phyloP scores from a whole-genome alignment of 805 yeast genomes.

The Pichia paraexigua region DNA sequence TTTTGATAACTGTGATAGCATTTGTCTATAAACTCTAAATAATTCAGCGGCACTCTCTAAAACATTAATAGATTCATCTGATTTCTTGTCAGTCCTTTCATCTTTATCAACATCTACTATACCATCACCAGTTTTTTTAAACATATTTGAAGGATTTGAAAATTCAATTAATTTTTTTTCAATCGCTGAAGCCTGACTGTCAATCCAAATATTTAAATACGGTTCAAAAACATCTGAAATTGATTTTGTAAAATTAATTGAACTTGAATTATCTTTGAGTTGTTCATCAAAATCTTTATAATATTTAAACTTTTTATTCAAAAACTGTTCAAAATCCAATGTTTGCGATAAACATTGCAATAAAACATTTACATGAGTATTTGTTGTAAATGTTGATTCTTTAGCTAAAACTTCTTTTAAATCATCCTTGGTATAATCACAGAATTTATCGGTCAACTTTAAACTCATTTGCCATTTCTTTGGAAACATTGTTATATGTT shows the following conservation, averaged over 20 bases:
- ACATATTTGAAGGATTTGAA: constrained; percentile 48
- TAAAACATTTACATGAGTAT: constrained; percentile 51
- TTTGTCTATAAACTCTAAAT: constrained; percentile 67
- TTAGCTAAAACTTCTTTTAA: constrained; percentile 43
- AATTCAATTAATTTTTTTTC: constrained; percentile 58
- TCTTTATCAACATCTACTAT: constrained; percentile 11
- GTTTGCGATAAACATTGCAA: constrained; percentile 67
- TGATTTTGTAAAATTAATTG: constrained; percentile 29
- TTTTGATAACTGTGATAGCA: constrained; percentile 63
- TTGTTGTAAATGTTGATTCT: constrained; percentile 28
- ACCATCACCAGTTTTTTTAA: constrained; percentile 30
- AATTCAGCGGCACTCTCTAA: constrained; percentile 83
- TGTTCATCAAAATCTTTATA: constrained; percentile 29
- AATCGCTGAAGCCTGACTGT: constrained; percentile 66
- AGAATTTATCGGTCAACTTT: constrained; percentile 53
- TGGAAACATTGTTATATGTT: constrained; percentile 53
- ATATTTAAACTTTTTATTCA: constrained; percentile 55
- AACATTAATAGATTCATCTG: constrained; percentile 36
- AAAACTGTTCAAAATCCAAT: constrained; percentile 71
- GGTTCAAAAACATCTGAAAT: constrained; percentile 77
- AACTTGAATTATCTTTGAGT: constrained; percentile 18
- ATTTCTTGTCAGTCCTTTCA: constrained; percentile 17
- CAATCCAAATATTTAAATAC: constrained; percentile 75
- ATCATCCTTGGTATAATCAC: constrained; percentile 63
- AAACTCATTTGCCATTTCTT: constrained; percentile 61